These are phyloP conservation scores for Paramecium octaurelia DNA, from an alignment of 73 alveolate species.

Conservation along the genomic window DNA sequence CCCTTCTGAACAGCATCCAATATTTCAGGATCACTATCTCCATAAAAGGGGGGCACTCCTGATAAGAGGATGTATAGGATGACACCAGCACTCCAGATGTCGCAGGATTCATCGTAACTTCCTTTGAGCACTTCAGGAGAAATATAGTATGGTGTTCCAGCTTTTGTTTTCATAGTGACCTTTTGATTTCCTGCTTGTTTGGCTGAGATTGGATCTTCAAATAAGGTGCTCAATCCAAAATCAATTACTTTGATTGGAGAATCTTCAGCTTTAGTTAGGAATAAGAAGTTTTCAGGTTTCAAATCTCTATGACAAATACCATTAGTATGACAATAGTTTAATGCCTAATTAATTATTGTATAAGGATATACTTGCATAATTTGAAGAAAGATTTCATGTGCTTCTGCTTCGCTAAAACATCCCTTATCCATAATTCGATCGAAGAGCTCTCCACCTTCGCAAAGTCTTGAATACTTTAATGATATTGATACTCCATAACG, in stretches of 20 bases:
- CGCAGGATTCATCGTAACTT: conserved; percentile 72
- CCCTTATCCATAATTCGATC: conserved; percentile 66
- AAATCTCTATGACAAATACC: conserved; percentile 79
- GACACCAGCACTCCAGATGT: conserved; percentile 75
- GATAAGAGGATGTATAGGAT: conserved; percentile 69
- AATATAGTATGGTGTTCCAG: conserved; percentile 73
- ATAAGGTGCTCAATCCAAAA: conserved; percentile 71
- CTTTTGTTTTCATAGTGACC: conserved; percentile 61
- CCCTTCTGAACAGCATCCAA: conserved; percentile 66
- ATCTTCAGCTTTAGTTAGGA: conserved; percentile 60
- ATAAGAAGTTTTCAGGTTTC: conserved; percentile 77
- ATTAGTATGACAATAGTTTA: conserved; percentile 71
- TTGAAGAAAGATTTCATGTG: conserved; percentile 65
- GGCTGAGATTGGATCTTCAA: conserved; percentile 55
- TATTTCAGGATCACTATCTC: conserved; percentile 71
- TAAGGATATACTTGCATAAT: conserved; percentile 46
- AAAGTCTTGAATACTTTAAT: conserved; percentile 14
- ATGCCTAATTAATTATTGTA: conserved; percentile 52
- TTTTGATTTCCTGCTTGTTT: conserved; percentile 23
- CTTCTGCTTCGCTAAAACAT: conserved; percentile 71
- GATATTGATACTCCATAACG: conserved; percentile 67
- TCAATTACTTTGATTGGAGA: conserved; percentile 67
- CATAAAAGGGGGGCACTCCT: conserved; percentile 79
- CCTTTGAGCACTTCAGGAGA: conserved; percentile 76
- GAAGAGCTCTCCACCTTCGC: conserved; percentile 81